These are phyloP conservation scores for Rhododendron ferrugineum DNA, from an alignment of 148 eudicot genomes.

Conservation along the genomic window DNA sequence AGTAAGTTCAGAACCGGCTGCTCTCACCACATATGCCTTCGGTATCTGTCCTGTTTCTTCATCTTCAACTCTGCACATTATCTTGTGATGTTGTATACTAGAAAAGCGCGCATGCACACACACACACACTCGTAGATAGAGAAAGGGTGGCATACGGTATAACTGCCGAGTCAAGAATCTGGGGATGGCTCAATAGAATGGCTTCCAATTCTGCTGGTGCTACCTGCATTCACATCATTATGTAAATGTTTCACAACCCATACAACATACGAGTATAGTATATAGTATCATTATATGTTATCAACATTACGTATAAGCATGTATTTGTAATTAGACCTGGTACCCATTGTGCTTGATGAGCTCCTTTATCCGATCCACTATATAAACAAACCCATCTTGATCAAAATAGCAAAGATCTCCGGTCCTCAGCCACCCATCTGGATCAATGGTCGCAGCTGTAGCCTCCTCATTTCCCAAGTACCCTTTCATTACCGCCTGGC, in stretches of 20 bases:
- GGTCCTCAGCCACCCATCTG: conserved; percentile 45
- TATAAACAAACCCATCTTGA: conserved; percentile 35
- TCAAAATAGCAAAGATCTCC: conserved; percentile 51
- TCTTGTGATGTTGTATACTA: neutral
- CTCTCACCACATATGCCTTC: conserved; percentile 45
- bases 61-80: conserved; percentile 36
- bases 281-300: neutral
- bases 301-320: neutral
- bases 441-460: conserved; percentile 30
- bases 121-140: neutral
- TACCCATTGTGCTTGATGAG: conserved; percentile 57
- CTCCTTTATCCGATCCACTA: conserved; percentile 50
- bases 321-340: conserved; percentile 23
- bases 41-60: conserved; percentile 50
- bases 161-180: conserved; percentile 48
- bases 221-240: conserved; percentile 18
- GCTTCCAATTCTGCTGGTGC: conserved; percentile 58
- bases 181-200: conserved; percentile 35
- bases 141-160: conserved; percentile 31
- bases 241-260: neutral
- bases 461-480: conserved; percentile 40
- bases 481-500: conserved; percentile 41
- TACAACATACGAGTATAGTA: neutral
- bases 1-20: conserved; percentile 27
- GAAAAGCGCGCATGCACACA: neutral